Evolutionary conservation across 164 flowering plant genomes (phyloP), one percentile per base, ranked within the genome.

Genomic region (Cinnamomum micranthum): DNA sequence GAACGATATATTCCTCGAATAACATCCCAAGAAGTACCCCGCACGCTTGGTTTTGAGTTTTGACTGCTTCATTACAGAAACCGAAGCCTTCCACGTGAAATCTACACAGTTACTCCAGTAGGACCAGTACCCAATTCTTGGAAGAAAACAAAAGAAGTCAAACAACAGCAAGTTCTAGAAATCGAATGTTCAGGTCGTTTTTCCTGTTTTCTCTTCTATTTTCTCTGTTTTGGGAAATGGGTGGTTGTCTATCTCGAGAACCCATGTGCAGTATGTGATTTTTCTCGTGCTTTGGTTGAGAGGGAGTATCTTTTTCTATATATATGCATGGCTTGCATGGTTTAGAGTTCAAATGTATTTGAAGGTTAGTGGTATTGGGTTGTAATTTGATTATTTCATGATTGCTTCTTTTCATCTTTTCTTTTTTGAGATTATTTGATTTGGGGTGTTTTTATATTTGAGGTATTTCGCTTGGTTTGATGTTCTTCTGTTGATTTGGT

Each of bases 191-290:
- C 67, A 51, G 52, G 68, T 60, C 47, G 47, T 41, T 41, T n/a
- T 65, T 63, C 50, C 17, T 13, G 60, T 31, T 22, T 27, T 27
- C 31, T 71, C 27, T 13, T 68, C 64, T 25, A 9, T 58, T 72
- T 27, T 13, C 19, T 7, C 4, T 73, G 31, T 14, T 63, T 65
- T 4, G 74, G 67, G 24, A 22, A 6, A 28, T 74, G 71, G 73
- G 74, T 47, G 41, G 33, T 74, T 28, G 69, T 72, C 63, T 50
- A 63, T 68, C 58, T 75, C 59, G 75, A 71, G 73, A 68, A 15
- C 60, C 65, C 28, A 66, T 41, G 60, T 68, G 72, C 63, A 65
- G 52, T 70, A 15, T 55, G 17, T 66, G 52, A 51, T 23, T 55
- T 70, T 70, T 50, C 17, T 64, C 22, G 25, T 71, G 7, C 27